Base-by-base conservation (phyloP, 2,329 filamentous ascomycete species). In the Zalaria obscura region DNA sequence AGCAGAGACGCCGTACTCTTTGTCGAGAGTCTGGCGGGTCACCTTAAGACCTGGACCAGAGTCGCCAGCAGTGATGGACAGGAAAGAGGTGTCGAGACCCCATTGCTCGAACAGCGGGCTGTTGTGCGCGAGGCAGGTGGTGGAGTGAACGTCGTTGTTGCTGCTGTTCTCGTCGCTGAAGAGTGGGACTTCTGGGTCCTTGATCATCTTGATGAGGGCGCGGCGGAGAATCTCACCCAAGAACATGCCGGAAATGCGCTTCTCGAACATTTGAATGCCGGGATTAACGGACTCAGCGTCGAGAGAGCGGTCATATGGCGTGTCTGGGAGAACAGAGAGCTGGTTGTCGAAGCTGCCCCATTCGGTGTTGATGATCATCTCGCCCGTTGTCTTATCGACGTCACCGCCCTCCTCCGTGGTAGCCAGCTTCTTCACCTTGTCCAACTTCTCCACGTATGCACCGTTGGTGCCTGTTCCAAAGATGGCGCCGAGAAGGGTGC, bases 311-410 rank as follows among this genome's bases (percentile, higher is more conserved):
- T 98, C 91, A 66, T 86, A 96, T 0, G 76, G 67, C 0, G 89
- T 96, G 53, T 78, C 81, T 36, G 89, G 91, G 34, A 98, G 72
- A 18, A 93, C 83, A 51, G 80, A 84, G 49, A 96, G 76, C 52
- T 83, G 76, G 65, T 96, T 96, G 65, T 98, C 91, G 55, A 98
- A 98, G 43, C 86, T 93, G 47, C 91, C 91, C 91, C 91, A 98
- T 66, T 98, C 91, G 1, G 84, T 89, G 66, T 98, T 98, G 65
- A 98, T 75, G 44, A 98, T 86, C 91, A 98, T 98, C 52, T 93
- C 78, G 40, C 88, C 87, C 0, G 88, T 93, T 5, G 77, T 78
- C 38, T 69, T 70, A 62, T 95, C 86, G 52, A 83, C 91, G 4
- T 80, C 78, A 35, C 62, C 61, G 35, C 59, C 54, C 41, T 61